Conservation (phyloP, 2,329 filamentous ascomycete genomes). For the Diaporthe australafricana region DNA sequence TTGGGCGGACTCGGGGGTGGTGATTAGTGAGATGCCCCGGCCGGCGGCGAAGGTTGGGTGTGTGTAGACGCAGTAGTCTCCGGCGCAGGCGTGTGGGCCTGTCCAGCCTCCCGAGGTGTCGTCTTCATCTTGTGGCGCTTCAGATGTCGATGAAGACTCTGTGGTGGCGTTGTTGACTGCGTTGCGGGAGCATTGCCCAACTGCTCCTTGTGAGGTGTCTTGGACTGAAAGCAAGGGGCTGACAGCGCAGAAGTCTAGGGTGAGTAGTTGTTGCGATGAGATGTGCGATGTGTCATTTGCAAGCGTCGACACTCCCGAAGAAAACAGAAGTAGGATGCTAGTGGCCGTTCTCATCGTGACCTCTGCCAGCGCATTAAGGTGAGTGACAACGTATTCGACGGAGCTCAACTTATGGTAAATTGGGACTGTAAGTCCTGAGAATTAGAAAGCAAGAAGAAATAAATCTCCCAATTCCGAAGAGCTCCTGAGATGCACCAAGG, state of each 20-base stretch:
- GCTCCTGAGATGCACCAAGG: not conserved
- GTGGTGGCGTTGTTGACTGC: not conserved
- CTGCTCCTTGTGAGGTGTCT: not conserved
- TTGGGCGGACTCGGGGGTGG: conserved; percentile 34
- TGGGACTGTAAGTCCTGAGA: not conserved
- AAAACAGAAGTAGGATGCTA: not conserved
- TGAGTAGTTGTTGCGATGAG: not conserved
- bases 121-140: not conserved
- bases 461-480: not conserved
- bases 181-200: conserved; percentile 24
- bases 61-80: conserved; percentile 36
- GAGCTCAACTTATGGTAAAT: not conserved
- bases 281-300: not conserved
- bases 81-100: conserved; percentile 37
- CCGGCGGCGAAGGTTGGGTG: conserved; percentile 35
- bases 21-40: conserved; percentile 37
- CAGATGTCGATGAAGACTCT: not conserved
- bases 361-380: not conserved
- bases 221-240: conserved; percentile 23
- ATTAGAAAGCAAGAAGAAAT: not conserved
- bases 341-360: not conserved
- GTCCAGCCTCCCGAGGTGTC: conserved; percentile 33
- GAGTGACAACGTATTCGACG: not conserved
- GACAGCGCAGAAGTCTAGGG: conserved; percentile 1
- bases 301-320: not conserved